Evolutionary conservation across 129 eudicot genomes (phyloP), one percentile per base, ranked within the genome.

Genomic region (Pseudognaphalium luteoalbum): DNA sequence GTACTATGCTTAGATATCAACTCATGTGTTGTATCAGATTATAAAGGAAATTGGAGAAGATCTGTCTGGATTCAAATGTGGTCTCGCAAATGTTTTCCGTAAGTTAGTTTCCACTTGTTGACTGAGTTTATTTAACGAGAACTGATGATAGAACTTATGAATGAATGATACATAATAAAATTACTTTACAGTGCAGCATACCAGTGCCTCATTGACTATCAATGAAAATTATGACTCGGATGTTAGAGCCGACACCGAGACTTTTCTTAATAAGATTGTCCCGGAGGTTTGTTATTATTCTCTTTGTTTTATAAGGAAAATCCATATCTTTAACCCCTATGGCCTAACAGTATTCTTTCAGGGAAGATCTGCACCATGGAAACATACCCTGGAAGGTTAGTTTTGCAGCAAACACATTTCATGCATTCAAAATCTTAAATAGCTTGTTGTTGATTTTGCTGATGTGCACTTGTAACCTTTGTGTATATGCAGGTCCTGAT

Each of bases 311-410:
- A 22, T 30, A 61, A 69, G 21, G 37, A 11, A 7, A 3, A 21
- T 71, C 47, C 47, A 28, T 52, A 28, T 73, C 51, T 70, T 58
- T 58, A 17, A 57, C 34, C 7, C 12, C 5, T 35, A 6, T 28
- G 52, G 32, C 34, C 61, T 83, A 29, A 66, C 9, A 76, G 44
- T 65, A 25, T 80, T 68, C 33, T 81, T 83, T 83, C 89, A 94
- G 96, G 97, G 97, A 71, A 67, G 86, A 42, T 89, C 99, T 61
- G 97, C 99, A 64, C 97, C 99, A 54, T 94, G 99, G 99, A 91
- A 67, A 73, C 99, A 94, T 85, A 91, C 96, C 28, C 71, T 88
- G 28, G 98, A 94, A 91, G 97, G 98, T 88, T 73, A 73, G 84
- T 68, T 29, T 32, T 4, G 16, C 54, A 14, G 29, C 14, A 63